Evolutionary conservation across 1,284 basidiomycete genomes (phyloP), one percentile per base, ranked within the genome.

Genomic region (Phylloporus sp.): DNA sequence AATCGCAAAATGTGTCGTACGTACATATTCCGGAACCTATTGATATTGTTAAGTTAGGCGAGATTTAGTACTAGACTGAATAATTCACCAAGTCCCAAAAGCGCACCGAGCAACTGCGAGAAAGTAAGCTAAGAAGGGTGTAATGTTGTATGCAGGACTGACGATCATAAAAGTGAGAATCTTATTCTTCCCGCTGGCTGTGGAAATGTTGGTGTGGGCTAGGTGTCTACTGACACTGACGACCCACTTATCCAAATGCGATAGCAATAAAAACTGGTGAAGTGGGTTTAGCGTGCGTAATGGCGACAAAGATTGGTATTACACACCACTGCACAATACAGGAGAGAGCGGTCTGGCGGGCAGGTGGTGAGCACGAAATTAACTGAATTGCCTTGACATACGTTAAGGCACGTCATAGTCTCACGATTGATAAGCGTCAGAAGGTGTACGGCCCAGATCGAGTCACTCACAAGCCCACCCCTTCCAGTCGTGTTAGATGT

Each of bases 161-260:
- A 71, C 70, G 2, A 71, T 43, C 39, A 60, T 45, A 29, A 66
- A 29, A 19, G 66, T 66, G 23, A 72, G 35, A n/a, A 19, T 8
- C 35, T 59, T 72, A 47, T 72, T 70, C 45, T 63, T 58, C 23
- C 60, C 68, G 57, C 71, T 72, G 25, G 72, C 71, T 72, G 58
- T 45, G 8, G 12, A 53, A 19, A 35, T 29, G 25, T 55, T 15
- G 62, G 0, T 27, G 7, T 19, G 17, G 14, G 64, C 5, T 27
- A 60, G 15, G 53, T 25, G 6, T 41, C 10, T 29, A n/a, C 62
- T 53, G 5, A 45, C 14, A 15, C 15, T 5, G 35, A 53, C 6
- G 27, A 60, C 71, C 52, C 57, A 72, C 71, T 72, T 15, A 52
- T 67, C 71, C 71, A 72, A 66, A 74, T 56, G 6, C 70, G 70